phyloP scores from a whole-genome alignment of 2,329 filamentous ascomycete genomes.

The Cytospora piceicola region DNA sequence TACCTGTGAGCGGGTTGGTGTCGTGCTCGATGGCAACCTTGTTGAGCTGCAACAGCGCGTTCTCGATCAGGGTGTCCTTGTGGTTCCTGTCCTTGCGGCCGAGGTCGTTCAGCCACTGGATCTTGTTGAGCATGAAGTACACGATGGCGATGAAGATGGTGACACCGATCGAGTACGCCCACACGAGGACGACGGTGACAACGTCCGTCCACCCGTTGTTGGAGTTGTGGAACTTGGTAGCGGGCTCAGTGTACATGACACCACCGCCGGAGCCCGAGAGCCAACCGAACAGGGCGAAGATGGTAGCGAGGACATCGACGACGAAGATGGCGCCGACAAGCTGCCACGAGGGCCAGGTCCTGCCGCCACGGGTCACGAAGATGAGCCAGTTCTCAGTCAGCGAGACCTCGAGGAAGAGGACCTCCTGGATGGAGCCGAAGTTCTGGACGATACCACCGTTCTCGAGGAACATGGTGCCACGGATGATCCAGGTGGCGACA shows the following conservation, averaged over 20 bases:
- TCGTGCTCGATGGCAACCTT: conserved; percentile 67
- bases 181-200: conserved; percentile 67
- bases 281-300: conserved; percentile 79
- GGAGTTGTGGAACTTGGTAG: conserved; percentile 32
- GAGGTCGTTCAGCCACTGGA: conserved; percentile 62
- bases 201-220: conserved; percentile 50
- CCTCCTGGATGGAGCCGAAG: conserved; percentile 74
- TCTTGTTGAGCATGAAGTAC: conserved; percentile 65
- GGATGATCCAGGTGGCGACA: conserved; percentile 72
- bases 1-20: conserved; percentile 40
- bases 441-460: conserved; percentile 76
- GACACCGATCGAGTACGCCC: conserved; percentile 69
- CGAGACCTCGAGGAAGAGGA: conserved; percentile 74
- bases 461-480: conserved; percentile 69
- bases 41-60: conserved; percentile 66
- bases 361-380: conserved; percentile 74
- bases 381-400: conserved; percentile 80
- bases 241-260: conserved; percentile 25
- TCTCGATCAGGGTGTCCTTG: conserved; percentile 68
- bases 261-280: conserved; percentile 51
- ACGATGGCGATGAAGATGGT: conserved; percentile 68
- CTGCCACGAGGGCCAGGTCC: conserved; percentile 77
- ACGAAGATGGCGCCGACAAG: conserved; percentile 71
- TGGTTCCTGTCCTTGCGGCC: conserved; percentile 64
- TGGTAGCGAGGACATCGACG: conserved; percentile 72